Percentiles rank a stretch among this genome's conserved stretches.
Conservation (phyloP, 2,329 filamentous ascomycete genomes). For the Metarhizium guizhouense region DNA sequence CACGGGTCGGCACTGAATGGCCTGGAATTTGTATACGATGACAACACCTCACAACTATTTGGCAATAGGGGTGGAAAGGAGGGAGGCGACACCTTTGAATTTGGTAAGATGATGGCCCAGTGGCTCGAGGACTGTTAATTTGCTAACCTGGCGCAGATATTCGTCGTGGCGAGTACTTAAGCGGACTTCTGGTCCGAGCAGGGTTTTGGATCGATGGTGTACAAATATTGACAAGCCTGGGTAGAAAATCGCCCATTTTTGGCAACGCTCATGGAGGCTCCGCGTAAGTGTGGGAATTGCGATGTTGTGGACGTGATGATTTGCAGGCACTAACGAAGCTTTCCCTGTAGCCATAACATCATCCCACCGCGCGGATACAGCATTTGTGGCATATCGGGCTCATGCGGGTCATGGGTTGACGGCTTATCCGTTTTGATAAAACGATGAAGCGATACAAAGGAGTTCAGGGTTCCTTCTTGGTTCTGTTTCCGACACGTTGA, state of each 20-base stretch:
- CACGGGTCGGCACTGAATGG: constrained; percentile 73
- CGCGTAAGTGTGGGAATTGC: constrained; percentile 50
- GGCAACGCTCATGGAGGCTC: constrained; percentile 74
- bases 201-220: constrained; percentile 81
- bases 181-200: constrained; percentile 75
- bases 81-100: constrained; percentile 64
- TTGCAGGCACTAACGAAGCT: neutral
- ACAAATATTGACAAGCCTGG: constrained; percentile 80
- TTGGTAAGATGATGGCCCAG: constrained; percentile 47
- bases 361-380: constrained; percentile 84
- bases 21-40: constrained; percentile 88
- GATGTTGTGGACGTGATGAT: neutral
- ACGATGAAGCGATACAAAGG: constrained; percentile 13
- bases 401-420: constrained; percentile 72
- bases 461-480: neutral
- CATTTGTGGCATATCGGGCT: constrained; percentile 80
- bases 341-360: constrained; percentile 61
- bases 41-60: constrained; percentile 75
- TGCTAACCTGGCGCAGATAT: constrained; percentile 50
- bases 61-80: constrained; percentile 67
- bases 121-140: neutral
- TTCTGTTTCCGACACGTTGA: neutral
- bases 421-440: constrained; percentile 70
- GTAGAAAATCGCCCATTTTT: constrained; percentile 77
- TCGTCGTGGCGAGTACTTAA: constrained; percentile 73